Evolutionary conservation across 73 alveolate species (phyloP).

Genomic region (Paramecium tetraurelia): DNA sequence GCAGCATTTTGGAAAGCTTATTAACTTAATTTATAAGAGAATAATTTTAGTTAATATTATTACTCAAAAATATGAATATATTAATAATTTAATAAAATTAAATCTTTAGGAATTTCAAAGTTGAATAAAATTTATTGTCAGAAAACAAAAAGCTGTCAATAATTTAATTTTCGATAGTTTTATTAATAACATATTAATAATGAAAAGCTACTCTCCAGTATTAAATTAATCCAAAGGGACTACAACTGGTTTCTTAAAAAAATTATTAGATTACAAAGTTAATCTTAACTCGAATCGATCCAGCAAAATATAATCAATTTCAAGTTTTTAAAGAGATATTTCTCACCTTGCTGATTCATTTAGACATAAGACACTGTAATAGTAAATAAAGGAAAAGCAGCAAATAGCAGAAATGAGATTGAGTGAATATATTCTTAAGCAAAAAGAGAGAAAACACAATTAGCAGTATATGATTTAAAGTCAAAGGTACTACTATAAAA

Average conservation of each 20-base stretch:
- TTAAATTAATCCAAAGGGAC: not conserved
- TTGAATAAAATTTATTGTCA: not conserved
- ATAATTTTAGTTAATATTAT: too few species aligned
- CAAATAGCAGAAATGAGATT: not conserved
- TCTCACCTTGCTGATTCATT: constrained; percentile 26
- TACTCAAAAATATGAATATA: not conserved
- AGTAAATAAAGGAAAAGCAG: not conserved
- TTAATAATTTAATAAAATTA: not conserved
- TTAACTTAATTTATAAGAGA: too few species aligned
- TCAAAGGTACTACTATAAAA: not conserved
- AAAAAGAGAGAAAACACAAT: not conserved
- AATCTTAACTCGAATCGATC: not conserved
- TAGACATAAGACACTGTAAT: not conserved
- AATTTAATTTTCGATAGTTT: not conserved
- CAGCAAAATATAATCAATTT: not conserved
- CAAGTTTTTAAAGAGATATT: constrained; percentile 16
- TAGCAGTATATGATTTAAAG: not conserved
- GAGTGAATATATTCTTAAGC: not conserved
- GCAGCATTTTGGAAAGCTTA: not conserved
- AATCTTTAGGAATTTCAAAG: not conserved
- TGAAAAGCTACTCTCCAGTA: not conserved
- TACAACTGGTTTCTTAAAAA: not conserved
- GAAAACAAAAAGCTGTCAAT: not conserved
- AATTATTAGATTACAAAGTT: not conserved
- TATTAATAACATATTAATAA: not conserved